A percentile compares a stretch with the other conserved stretches of the same genome.
Conservation (phyloP, 176 grass and related monocot species). For the Calamus simplicifolius region DNA sequence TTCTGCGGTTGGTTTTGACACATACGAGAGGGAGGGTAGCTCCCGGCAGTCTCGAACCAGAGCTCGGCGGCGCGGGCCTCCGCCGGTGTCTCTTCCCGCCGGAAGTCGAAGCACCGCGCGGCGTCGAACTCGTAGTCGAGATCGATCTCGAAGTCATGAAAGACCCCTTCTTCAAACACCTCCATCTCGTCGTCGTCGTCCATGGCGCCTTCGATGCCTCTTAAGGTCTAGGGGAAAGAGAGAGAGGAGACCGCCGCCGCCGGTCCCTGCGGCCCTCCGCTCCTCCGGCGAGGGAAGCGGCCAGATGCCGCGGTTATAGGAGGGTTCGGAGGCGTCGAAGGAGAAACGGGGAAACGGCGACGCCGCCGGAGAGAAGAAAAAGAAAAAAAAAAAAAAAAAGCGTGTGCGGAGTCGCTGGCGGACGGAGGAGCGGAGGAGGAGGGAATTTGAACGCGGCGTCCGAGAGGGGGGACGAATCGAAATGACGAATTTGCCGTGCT, state of each 20-base stretch:
- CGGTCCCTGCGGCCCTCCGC: no score
- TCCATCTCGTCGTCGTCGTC: slow-evolving; percentile 35
- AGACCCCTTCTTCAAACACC: not conserved
- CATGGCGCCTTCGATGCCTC: slow-evolving; percentile 9
- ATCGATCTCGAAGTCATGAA: slow-evolving; percentile 57
- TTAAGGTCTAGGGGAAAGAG: not conserved
- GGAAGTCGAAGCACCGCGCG: slow-evolving; percentile 71
- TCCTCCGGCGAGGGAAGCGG: no score
- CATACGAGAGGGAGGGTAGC: slow-evolving; percentile 91
- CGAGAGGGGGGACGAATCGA: not conserved
- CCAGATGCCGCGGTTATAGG: no score
- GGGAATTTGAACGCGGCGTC: slow-evolving; percentile 86
- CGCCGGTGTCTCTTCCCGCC: slow-evolving; percentile 34
- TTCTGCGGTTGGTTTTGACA: not conserved
- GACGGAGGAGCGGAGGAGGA: not conserved
- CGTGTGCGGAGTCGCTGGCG: no score
- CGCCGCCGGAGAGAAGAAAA: not conserved
- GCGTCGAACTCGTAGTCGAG: slow-evolving; percentile 96
- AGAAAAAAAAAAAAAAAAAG: no score
- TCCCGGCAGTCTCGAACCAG: slow-evolving; percentile 62
- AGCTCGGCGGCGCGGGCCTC: slow-evolving; percentile 43
- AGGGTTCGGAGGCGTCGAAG: not conserved
- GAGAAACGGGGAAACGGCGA: slow-evolving; percentile 7
- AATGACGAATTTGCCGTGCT: slow-evolving; percentile 36
- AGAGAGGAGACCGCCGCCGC: not conserved